Evolutionary conservation across 2,329 filamentous ascomycete species (phyloP), one percentile per base, ranked within the genome.

Genomic region (Mycosphaerelloides madeirae): DNA sequence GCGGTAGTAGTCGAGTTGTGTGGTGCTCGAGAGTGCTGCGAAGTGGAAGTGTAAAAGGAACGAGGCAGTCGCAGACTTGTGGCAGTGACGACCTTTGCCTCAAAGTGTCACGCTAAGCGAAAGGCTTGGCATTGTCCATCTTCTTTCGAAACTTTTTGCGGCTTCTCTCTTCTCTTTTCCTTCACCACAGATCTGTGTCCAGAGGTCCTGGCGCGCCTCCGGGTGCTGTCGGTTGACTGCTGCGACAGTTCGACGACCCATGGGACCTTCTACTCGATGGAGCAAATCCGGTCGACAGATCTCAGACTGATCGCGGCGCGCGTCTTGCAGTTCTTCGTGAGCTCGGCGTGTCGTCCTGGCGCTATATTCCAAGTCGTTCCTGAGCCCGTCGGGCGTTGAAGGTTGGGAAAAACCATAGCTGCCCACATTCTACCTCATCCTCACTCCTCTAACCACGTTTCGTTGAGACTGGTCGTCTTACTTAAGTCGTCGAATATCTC

Each of bases 261-360:
- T 83, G 85, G 85, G 89, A 83, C 82, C 84, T 87, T 51, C 53
- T 48, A 42, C 43, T 79, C 54, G 58, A 68, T 82, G 88, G 85
- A 80, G 89, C 84, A 85, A 87, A 70, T 90, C 85, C 84, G 81
- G 87, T 89, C 85, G 87, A 95, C 89, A 93, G 86, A 83, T 93
- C 84, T 87, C 68, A 94, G 84, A 95, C 68, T 63, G 79, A 93
- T 69, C 71, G 53, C 32, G 54, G 51, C 56, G 44, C 50, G 74
- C 68, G 69, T 69, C 66, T 72, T 60, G 59, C 43, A 59, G 54
- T 50, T 61, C 82, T 78, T 70, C 63, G 77, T 84, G 83, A 87
- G 79, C 78, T 80, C 78, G 76, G 78, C 73, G 71, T 66, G 60
- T 66, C 70, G 70, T 70, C 74, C 73, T 75, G 83, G 77, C 79